Percentiles rank a stretch among this genome's conserved stretches.
These are phyloP conservation scores for Alternaria solani DNA, from an alignment of 2,329 filamentous ascomycete genomes.

Conservation along the genomic window DNA sequence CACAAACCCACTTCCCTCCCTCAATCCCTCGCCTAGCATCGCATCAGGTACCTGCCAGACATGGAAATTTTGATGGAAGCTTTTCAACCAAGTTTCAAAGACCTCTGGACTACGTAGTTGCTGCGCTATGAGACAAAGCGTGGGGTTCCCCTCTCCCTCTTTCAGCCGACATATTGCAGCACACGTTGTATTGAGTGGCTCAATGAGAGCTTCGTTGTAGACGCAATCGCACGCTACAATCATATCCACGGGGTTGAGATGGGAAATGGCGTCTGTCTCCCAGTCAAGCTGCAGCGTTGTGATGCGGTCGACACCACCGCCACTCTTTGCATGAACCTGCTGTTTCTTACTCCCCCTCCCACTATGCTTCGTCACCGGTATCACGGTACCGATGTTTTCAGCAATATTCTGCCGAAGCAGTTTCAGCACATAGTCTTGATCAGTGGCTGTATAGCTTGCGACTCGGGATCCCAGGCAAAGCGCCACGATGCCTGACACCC, in stretches of 20 bases:
- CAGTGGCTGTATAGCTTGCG: slow-evolving; percentile 76
- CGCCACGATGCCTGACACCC: slow-evolving; percentile 82
- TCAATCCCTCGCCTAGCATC: slow-evolving; percentile 66
- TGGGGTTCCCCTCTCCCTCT: slow-evolving; percentile 53
- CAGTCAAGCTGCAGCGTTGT: slow-evolving; percentile 72
- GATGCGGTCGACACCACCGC: slow-evolving; percentile 16
- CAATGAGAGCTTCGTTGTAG: slow-evolving; percentile 88
- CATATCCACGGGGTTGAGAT: slow-evolving; percentile 68
- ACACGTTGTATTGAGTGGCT: slow-evolving; percentile 83
- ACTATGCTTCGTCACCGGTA: slow-evolving; percentile 17
- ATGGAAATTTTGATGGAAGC: slow-evolving; percentile 71
- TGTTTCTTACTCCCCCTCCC: slow-evolving; percentile 37
- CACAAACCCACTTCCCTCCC: slow-evolving; percentile 75
- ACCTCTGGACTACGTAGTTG: slow-evolving; percentile 86
- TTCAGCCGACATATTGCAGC: slow-evolving; percentile 74
- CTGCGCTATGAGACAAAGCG: slow-evolving; percentile 84
- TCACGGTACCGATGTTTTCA: slow-evolving; percentile 59
- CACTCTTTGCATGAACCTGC: neutral
- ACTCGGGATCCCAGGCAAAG: slow-evolving; percentile 71
- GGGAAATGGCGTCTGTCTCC: slow-evolving; percentile 67
- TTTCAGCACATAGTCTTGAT: slow-evolving; percentile 84
- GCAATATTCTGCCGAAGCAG: slow-evolving; percentile 79
- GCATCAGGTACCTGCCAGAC: slow-evolving; percentile 79
- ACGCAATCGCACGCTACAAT: slow-evolving; percentile 92
- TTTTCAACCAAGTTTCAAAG: slow-evolving; percentile 80